Conservation (phyloP, 495 filamentous ascomycete genomes). For the Xylaria palmicola region DNA sequence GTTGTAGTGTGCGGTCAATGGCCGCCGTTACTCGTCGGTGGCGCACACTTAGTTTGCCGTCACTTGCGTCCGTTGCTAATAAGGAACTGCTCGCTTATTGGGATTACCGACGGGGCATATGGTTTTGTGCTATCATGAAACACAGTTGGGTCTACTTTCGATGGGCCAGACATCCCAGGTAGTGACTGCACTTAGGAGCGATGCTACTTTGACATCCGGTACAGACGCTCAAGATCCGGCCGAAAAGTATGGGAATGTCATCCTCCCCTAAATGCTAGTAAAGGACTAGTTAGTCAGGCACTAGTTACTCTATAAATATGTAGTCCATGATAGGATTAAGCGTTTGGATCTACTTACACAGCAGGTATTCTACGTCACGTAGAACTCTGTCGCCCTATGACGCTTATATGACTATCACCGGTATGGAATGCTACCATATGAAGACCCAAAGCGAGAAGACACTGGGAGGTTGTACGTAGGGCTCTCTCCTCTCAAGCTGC, state of each 20-base stretch:
- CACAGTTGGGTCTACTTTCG: no score
- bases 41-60: not conserved
- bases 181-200: not conserved
- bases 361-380: slow-evolving; percentile 1
- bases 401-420: slow-evolving; percentile 8
- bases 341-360: not conserved
- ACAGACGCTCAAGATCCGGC: not conserved
- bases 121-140: no score
- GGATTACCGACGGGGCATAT: no score
- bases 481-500: not conserved
- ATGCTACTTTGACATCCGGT: not conserved
- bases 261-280: not conserved
- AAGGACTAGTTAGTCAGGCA: slow-evolving; percentile 4
- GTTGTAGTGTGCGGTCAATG: no score
- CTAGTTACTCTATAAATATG: not conserved
- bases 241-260: not conserved
- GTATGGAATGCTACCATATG: not conserved
- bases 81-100: no score
- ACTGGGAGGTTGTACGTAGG: not conserved
- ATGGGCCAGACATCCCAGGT: not conserved
- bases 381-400: not conserved
- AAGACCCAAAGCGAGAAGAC: no score
- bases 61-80: no score
- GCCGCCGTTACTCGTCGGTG: no score
- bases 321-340: not conserved